Evolutionary conservation across 2,329 filamentous ascomycete genomes (phyloP), one percentile per base, ranked within the genome.

Genomic region (Colletotrichum filicis): DNA sequence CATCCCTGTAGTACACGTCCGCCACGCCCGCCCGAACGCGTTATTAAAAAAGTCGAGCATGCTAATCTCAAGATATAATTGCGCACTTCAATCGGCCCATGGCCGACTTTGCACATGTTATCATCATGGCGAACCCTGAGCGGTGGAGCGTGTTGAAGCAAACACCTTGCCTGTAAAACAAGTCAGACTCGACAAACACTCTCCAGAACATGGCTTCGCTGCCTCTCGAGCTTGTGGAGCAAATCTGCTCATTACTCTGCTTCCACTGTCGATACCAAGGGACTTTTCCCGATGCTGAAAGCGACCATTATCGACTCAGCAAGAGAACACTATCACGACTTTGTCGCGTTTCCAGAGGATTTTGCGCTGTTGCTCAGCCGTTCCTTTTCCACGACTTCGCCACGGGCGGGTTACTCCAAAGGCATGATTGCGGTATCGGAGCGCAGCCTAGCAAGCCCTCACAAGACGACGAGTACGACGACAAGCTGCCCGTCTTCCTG

Each of bases 161-260:
- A 6, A 22, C 22, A 8, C 12, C 32, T 8, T 24, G 16, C 4
- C 35, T n/a, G 28, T 22, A 3, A 16, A 52, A 24, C 22, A 2
- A 30, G 14, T 5, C n/a, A 6, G 26, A 5, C 9, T 4, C 42
- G 3, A 16, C 26, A 11, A 49, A 8, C 30, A 14, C 22, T 12
- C 11, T 12, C 4, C 42, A 22, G 28, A 52, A 22, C 14, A 73
- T 73, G 66, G 42, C 53, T 2, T 64, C 70, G 12, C 32, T 69
- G n/a, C 70, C 70, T 16, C 59, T 46, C n/a, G 66, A 73, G 32
- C 59, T 73, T 16, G 68, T 73, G 26, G 59, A 73, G 66, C 59
- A 60, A 1, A 60, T 73, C 11, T 69, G 70, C 55, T 64, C 53
- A 2, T n/a, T 69, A 1, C 24, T 73, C 5, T 73, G 70, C 12